A percentile compares a stretch with the other conserved stretches of the same genome.
Conservation (phyloP, 371 early-diverging fungal species). For the Apophysomyces elegans region DNA sequence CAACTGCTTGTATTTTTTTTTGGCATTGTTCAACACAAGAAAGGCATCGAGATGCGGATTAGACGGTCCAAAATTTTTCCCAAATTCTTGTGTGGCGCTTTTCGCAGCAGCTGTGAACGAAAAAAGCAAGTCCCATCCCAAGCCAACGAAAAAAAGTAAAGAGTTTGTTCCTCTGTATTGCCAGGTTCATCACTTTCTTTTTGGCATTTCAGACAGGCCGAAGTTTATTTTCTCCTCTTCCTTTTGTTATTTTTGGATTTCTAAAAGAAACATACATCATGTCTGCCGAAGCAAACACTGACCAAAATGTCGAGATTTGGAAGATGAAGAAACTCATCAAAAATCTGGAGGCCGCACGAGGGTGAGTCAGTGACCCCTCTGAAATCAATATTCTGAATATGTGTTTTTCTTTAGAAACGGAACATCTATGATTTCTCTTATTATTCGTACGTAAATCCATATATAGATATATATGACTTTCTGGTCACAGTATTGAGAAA, state of each 20-base stretch:
- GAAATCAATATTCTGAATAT: background rate
- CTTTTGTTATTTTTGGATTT: constrained; percentile 9
- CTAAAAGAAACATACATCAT: constrained; percentile 21
- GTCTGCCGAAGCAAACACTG: constrained; percentile 31
- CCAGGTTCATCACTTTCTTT: background rate
- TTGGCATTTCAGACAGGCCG: constrained; percentile 6
- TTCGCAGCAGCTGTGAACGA: too few relatives aligned
- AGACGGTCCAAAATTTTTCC: too few relatives aligned
- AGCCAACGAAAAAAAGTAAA: too few relatives aligned
- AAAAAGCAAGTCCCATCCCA: background rate
- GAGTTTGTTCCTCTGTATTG: background rate
- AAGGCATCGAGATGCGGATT: too few relatives aligned
- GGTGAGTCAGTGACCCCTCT: background rate
- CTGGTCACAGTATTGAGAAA: background rate
- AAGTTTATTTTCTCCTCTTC: background rate
- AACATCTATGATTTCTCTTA: constrained; percentile 99
- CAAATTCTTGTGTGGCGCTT: too few relatives aligned
- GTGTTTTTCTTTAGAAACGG: constrained; percentile 78
- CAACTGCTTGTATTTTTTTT: too few relatives aligned
- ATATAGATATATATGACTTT: background rate
- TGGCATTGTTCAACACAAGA: too few relatives aligned
- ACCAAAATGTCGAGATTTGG: constrained; percentile 93
- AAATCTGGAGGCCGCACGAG: constrained; percentile 89
- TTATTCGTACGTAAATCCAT: constrained; percentile 74
- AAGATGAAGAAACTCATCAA: constrained; percentile 98